phyloP scores from a whole-genome alignment of 495 filamentous ascomycete genomes.

The Lasiosphaeris hirsuta region DNA sequence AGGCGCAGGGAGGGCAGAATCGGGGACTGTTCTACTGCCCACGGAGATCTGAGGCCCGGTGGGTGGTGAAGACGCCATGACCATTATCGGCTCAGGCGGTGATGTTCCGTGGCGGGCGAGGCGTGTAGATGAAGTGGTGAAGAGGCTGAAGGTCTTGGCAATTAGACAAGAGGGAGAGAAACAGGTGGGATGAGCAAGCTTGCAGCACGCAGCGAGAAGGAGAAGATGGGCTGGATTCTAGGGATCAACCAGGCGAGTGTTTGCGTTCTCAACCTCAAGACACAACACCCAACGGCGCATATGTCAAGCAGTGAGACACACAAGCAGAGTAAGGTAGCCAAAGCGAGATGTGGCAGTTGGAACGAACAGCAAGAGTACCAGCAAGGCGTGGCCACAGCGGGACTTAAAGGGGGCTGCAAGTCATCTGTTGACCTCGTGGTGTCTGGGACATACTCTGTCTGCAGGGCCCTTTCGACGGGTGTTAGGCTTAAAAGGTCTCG shows the following conservation, averaged over 20 bases:
- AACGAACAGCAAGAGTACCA: background rate
- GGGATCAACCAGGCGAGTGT: slow-evolving; percentile 19
- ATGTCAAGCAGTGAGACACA: slow-evolving; percentile 32
- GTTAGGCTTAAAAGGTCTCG: slow-evolving; percentile 9
- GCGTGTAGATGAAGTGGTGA: too few relatives aligned
- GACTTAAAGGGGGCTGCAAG: slow-evolving; percentile 29
- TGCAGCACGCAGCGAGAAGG: too few relatives aligned
- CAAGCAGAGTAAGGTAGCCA: slow-evolving; percentile 31
- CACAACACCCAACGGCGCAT: slow-evolving; percentile 14
- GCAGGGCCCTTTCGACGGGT: slow-evolving; percentile 15
- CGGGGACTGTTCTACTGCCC: too few relatives aligned
- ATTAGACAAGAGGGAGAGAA: too few relatives aligned
- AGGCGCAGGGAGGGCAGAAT: too few relatives aligned
- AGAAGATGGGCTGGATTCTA: too few relatives aligned
- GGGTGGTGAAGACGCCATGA: too few relatives aligned
- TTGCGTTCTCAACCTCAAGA: slow-evolving; percentile 12
- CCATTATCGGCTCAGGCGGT: too few relatives aligned
- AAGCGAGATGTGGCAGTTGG: background rate
- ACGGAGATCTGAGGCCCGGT: too few relatives aligned
- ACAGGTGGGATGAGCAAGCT: too few relatives aligned
- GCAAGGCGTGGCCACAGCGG: slow-evolving; percentile 20
- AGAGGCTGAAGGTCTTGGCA: background rate
- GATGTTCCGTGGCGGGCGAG: too few relatives aligned
- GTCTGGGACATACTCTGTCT: slow-evolving; percentile 25
- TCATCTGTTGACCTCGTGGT: slow-evolving; percentile 22